Base-by-base conservation (phyloP, 1,139 yeast genomes). In the Martiniozyma asiatica region DNA sequence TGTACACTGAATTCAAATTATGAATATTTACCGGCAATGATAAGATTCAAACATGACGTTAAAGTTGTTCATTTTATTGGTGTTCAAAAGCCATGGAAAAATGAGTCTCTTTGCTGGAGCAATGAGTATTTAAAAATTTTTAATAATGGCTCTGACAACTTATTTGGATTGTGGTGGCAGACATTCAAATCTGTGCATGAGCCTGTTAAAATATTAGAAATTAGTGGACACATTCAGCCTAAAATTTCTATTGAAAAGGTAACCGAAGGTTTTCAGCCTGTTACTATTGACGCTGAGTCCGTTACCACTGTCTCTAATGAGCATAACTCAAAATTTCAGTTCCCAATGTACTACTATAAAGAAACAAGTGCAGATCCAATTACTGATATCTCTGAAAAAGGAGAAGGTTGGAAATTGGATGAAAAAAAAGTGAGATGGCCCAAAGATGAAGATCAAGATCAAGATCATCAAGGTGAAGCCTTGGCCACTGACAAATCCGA, bases 41-140 rank as follows among this genome's bases (percentile, higher is more conserved):
- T 60, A 23, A 69, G 72, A 48, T 87, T 79, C 51, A 52, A 57
- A 25, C 44, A 58, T 8, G 56, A 67, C 20, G 67, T 84, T 29
- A 68, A 70, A 35, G 58, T 79, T 22, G 61, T 81, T 14, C 98
- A 89, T 54, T 89, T 76, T 47, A 81, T 85, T 41, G 97, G 97
- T 1, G 58, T 69, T 2, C 24, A 31, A 11, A 87, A 89, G 53
- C 98, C 98, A 1, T 89, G 97, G 97, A 39, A 31, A 9, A 34
- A 35, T 21, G 29, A 35, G 18, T 18, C 36, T 10, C 21, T 33
- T 12, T 30, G 35, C 8, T 32, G 23, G 15, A 37, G 36, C 23
- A 12, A 31, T 8, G 27, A 22, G 2, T 35, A 31, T 20, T 27
- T 40, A 14, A 39, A 35, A 29, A 28, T 44, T 6, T 26, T 46